Conservation (phyloP, 352 stramenopile species). For the Aphanomyces euteiches region DNA sequence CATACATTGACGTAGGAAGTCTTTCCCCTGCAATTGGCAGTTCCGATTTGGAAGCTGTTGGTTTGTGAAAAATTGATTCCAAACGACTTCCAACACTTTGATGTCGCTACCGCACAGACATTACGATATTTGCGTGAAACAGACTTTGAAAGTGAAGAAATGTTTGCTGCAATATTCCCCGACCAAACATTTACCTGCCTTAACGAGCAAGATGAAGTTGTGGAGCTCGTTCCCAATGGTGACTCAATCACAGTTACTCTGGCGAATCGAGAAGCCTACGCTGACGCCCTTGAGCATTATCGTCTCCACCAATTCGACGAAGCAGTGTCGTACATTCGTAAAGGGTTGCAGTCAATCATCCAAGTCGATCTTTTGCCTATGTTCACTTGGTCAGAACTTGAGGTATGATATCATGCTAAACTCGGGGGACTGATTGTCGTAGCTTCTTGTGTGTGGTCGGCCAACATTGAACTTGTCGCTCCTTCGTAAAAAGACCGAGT, state of each 20-base stretch:
- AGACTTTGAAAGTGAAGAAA: constrained; percentile 8
- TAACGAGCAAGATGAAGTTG: constrained; percentile 11
- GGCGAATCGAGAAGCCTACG: constrained; percentile 13
- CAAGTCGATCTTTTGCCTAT: constrained; percentile 26
- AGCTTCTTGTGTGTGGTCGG: constrained; percentile 28
- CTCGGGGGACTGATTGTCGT: not conserved
- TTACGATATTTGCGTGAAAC: constrained; percentile 18
- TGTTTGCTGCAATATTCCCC: constrained; percentile 23
- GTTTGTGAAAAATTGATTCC: constrained; percentile 4
- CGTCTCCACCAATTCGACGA: constrained; percentile 27
- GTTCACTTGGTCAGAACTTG: constrained; percentile 27
- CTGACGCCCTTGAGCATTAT: constrained; percentile 19
- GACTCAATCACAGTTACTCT: not conserved
- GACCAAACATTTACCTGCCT: constrained; percentile 28
- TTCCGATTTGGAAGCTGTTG: constrained; percentile 26
- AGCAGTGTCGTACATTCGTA: constrained; percentile 12
- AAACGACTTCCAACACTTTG: constrained; percentile 18
- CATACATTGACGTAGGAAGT: constrained; percentile 8
- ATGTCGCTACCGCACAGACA: constrained; percentile 17
- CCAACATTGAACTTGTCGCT: constrained; percentile 26
- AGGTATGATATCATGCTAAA: constrained; percentile 19
- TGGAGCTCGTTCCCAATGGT: constrained; percentile 23
- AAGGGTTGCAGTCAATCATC: constrained; percentile 16
- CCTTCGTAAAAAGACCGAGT: constrained; percentile 29
- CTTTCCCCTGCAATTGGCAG: constrained; percentile 16